Base-by-base conservation (phyloP, 176 grass and related monocot species). In the Aegilops umbellulata region DNA sequence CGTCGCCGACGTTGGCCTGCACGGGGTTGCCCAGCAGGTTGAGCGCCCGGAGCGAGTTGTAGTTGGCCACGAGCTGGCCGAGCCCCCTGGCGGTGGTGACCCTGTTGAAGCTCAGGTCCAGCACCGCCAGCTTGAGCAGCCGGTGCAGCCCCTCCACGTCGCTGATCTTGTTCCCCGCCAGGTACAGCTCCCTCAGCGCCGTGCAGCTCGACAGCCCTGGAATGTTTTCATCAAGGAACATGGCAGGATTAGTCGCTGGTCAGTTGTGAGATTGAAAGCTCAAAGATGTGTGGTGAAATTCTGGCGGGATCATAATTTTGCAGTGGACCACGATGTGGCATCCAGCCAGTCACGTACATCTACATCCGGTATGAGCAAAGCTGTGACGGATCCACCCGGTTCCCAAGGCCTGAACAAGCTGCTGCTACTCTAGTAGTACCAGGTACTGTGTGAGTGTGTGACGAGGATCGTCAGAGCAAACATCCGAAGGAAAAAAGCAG, bases 151-250 rank as follows among this genome's bases (percentile, higher is more conserved):
- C 97, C 46, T 99, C 97, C 12, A 94, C 94, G 32, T 92, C 90
- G 47, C 97, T 91, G 70, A 99, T 93, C 92, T 96, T 97, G 84
- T 99, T 99, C 36, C 97, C 97, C 55, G 90, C 90, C 16, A 99
- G 92, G 87, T 93, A 99, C 8, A 99, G 82, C 86, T 99, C 97
- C 85, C 90, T 91, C 76, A 99, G 89, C 74, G 90, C 87, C 32
- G 85, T 96, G 80, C 94, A 94, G 73, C 76, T 91, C 34, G 94
- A 94, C 32, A 97, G 65, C 10, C 94, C 97, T 99, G 49, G 5
- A 6, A 53, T 53, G 49, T 53, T 53, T 53, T 49, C 4, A 39
- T 47, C 4, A 41, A 41, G 36, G 36, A 15, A 5, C 12, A 39
- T 8, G 35, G 7, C 7, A 44, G 10, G 11, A 44, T 13, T 44